Evolutionary conservation across 352 stramenopile genomes (phyloP).

Genomic region (Globisporangium canariense): DNA sequence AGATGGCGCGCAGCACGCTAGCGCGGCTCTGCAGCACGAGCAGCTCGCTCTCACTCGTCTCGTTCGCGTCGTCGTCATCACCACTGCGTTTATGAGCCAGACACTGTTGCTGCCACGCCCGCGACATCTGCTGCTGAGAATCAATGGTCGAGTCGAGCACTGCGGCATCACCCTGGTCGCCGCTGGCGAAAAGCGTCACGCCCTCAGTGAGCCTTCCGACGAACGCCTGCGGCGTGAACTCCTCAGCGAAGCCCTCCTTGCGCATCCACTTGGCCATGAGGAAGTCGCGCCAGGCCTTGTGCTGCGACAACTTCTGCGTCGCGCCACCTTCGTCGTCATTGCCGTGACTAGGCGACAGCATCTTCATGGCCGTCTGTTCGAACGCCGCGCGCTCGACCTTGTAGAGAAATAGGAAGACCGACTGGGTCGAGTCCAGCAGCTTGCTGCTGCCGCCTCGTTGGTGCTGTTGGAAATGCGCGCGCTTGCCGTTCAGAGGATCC

Average conservation of each 20-base stretch:
- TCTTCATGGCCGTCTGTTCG: not conserved
- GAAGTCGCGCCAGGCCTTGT: conserved; percentile 47
- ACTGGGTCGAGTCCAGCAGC: conserved; percentile 48
- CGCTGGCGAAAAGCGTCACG: conserved; percentile 23
- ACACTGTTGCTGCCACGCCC: conserved; percentile 15
- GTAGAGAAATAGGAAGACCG: conserved; percentile 65
- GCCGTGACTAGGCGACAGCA: not conserved
- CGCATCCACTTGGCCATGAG: conserved; percentile 51
- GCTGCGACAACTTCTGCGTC: conserved; percentile 10
- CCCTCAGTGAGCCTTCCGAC: conserved; percentile 51
- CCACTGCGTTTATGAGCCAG: not conserved
- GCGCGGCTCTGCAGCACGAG: not conserved
- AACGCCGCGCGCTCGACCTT: conserved; percentile 20
- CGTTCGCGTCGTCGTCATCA: not conserved
- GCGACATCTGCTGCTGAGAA: not conserved
- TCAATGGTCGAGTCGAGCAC: not conserved
- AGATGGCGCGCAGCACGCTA: not conserved
- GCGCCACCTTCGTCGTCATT: not conserved
- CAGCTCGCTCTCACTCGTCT: not conserved
- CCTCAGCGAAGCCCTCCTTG: conserved; percentile 25
- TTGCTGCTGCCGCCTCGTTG: conserved; percentile 19
- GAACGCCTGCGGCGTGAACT: conserved; percentile 71
- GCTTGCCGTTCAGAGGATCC: conserved; percentile 64
- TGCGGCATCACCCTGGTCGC: not conserved
- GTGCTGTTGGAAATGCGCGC: conserved; percentile 53